Evolutionary conservation across 208 protist genomes (phyloP).

Genomic region (Leptomonas pyrrhocoris): DNA sequence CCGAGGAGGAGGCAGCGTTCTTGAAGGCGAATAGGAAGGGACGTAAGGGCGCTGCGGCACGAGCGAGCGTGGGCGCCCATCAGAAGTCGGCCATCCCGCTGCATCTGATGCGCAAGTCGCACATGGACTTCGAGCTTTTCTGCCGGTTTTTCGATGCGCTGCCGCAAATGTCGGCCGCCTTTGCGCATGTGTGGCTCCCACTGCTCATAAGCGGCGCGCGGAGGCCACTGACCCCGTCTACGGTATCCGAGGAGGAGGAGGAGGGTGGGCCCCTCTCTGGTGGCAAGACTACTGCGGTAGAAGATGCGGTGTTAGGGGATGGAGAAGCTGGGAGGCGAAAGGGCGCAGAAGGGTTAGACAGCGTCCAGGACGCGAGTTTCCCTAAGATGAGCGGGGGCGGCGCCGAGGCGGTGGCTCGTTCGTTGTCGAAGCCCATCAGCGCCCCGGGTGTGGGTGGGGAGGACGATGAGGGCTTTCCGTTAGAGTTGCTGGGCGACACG

Average conservation of each 20-base stretch:
- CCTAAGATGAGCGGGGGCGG: background rate
- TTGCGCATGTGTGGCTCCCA: conserved; percentile 74
- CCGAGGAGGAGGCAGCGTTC: conserved; percentile 71
- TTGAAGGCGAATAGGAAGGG: conserved; percentile 53
- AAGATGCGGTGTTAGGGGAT: background rate
- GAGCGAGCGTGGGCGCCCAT: conserved; percentile 39
- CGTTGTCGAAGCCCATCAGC: background rate
- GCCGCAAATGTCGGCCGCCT: conserved; percentile 66
- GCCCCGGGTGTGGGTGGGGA: background rate
- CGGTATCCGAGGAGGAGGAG: background rate
- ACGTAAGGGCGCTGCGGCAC: conserved; percentile 40
- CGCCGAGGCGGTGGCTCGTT: background rate
- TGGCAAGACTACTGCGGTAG: background rate
- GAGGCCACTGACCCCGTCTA: background rate
- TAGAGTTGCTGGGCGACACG: conserved; percentile 38
- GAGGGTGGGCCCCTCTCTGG: background rate
- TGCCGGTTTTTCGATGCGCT: conserved; percentile 71
- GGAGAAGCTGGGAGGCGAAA: background rate
- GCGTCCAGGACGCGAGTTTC: background rate
- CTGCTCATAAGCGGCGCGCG: conserved; percentile 36
- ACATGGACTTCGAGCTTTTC: conserved; percentile 68
- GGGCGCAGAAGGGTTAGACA: background rate
- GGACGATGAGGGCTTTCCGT: conserved; percentile 34
- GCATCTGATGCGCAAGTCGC: conserved; percentile 65
- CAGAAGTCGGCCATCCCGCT: conserved; percentile 75